These are phyloP conservation scores for Penicillium occitanis DNA, from an alignment of 2,329 filamentous ascomycete genomes.

Conservation along the genomic window DNA sequence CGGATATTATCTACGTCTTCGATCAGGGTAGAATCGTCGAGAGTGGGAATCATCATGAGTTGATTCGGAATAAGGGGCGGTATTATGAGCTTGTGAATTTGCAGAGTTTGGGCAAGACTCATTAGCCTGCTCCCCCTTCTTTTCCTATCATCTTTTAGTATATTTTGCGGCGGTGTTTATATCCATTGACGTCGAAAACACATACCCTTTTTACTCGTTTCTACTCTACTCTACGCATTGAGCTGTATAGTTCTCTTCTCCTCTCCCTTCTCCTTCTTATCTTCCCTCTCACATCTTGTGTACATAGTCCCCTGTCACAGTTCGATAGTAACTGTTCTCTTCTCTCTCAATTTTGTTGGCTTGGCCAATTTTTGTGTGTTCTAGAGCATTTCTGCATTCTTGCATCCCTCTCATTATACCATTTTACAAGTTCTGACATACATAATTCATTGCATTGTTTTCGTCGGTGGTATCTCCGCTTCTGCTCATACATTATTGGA, in stretches of 20 bases:
- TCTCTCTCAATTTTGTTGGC: background rate
- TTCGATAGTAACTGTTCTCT: background rate
- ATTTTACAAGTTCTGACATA: background rate
- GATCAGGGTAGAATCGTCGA: conserved; percentile 86
- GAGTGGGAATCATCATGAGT: conserved; percentile 72
- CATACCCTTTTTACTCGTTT: background rate
- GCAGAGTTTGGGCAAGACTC: conserved; percentile 68
- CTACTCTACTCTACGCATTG: background rate
- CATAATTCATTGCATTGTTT: background rate
- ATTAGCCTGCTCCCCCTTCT: background rate
- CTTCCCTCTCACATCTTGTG: background rate
- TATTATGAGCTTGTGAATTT: conserved; percentile 79
- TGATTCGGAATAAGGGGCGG: conserved; percentile 68
- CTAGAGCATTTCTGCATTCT: background rate
- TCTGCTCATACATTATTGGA: background rate
- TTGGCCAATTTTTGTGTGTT: background rate
- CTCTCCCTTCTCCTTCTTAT: background rate
- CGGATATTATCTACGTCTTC: conserved; percentile 95
- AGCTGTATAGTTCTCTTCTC: background rate
- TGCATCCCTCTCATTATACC: background rate
- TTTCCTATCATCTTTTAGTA: background rate
- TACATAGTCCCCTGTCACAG: background rate
- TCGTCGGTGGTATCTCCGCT: background rate
- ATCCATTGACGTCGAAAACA: background rate
- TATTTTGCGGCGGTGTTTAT: background rate